Base-by-base conservation (phyloP, 345 rosid species). In the Eucalyptus coolabah region DNA sequence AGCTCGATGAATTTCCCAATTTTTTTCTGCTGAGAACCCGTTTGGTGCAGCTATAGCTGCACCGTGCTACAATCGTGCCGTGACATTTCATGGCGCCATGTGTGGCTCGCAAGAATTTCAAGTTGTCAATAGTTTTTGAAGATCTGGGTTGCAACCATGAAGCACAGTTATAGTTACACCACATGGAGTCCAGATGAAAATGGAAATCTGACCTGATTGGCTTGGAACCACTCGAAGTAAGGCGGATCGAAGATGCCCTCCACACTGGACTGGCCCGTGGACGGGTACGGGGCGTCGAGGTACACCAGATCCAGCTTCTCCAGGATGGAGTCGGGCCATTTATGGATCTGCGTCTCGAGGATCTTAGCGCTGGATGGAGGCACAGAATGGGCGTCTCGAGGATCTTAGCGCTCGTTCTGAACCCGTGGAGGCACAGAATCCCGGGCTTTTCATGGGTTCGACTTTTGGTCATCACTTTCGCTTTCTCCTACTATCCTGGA, bases 371-470 rank as follows among this genome's bases (percentile, higher is more conserved):
- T 94, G 83, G n/a, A n/a, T 95, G 95, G 89, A 95, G 93, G 91
- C 96, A 93, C 2, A 95, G 90, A 82, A 95, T 88, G n/a, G n/a
- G 85, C 77, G 89, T 93, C 90, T 88, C 88, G 51, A 95, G 92
- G 53, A 95, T 94, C 87, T 90, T 88, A 14, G 89, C 94, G 72
- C 96, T 94, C 9, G 95, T 93, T 63, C 94, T 90, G 92, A 91
- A 95, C 18, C 96, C 95, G 83, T 95, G 95, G 89, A 95, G 93
- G 91, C 96, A 93, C 2, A 95, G 90, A 82, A 95, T 88, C 89
- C 92, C 93, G 86, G 93, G 96, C 86, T 92, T 93, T 86, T 14
- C 72, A 65, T 6, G 72, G 72, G 18, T 14, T 30, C 37, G 72
- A 37, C 18, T 13, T 65, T n/a, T 24, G 50, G 44, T 24, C 81